Evolutionary conservation across 1,284 basidiomycete genomes (phyloP).

Genomic region (Athelia psychrophila): DNA sequence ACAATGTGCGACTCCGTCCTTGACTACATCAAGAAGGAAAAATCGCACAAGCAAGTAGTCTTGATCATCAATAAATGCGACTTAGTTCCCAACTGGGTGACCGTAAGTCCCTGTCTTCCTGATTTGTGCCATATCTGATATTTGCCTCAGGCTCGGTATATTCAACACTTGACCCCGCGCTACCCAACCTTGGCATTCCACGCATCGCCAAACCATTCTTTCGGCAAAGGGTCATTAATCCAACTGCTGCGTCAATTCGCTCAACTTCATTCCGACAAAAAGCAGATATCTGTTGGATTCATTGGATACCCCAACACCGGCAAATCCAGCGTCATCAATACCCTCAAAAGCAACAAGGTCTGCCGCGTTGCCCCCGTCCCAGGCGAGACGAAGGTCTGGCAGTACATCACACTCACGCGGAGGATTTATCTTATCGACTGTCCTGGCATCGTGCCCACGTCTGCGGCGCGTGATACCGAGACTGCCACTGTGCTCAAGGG

Average conservation of each 20-base stretch:
- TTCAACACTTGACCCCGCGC: slow-evolving; percentile 91
- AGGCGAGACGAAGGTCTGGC: slow-evolving; percentile 99
- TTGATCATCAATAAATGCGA: slow-evolving; percentile 99
- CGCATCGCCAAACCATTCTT: slow-evolving; percentile 98
- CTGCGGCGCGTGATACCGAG: slow-evolving; percentile 82
- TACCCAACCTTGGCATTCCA: slow-evolving; percentile 98
- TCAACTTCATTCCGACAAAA: slow-evolving; percentile 97
- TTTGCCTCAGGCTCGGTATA: slow-evolving; percentile 82
- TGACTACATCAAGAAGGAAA: slow-evolving; percentile 94
- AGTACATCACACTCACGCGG: slow-evolving; percentile 96
- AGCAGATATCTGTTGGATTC: slow-evolving; percentile 98
- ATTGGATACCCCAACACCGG: slow-evolving; percentile 99
- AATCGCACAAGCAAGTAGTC: slow-evolving; percentile 96
- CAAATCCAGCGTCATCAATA: slow-evolving; percentile 98
- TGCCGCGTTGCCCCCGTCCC: slow-evolving; percentile 97
- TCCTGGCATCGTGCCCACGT: slow-evolving; percentile 96
- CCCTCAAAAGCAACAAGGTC: slow-evolving; percentile 97
- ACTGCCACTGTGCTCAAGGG: slow-evolving; percentile 96
- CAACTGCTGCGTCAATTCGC: slow-evolving; percentile 97
- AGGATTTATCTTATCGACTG: slow-evolving; percentile 99
- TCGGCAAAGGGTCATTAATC: slow-evolving; percentile 97
- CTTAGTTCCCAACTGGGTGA: slow-evolving; percentile 98
- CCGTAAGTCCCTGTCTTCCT: slow-evolving; percentile 57
- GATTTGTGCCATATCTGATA: slow-evolving; percentile 10
- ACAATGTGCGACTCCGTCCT: slow-evolving; percentile 97